Evolutionary conservation across 2,329 filamentous ascomycete genomes (phyloP).

Genomic region (Ceratocystis huliohia): DNA sequence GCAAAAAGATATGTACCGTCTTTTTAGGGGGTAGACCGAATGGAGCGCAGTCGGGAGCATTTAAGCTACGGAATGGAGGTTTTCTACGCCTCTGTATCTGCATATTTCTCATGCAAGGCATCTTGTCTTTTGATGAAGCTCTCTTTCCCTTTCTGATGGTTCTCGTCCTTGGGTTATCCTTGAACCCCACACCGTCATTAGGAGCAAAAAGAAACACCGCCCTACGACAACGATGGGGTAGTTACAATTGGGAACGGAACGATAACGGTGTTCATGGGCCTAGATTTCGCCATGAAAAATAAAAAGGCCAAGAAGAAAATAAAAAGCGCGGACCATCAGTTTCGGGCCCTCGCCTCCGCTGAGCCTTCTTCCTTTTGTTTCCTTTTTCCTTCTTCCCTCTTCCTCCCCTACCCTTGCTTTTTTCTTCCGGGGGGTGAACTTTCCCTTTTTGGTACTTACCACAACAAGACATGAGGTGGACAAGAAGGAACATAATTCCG

Average conservation of each 20-base stretch:
- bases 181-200: too few relatives aligned
- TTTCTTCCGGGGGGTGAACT: neutral
- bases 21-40: neutral
- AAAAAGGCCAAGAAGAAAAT: neutral
- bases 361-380: neutral
- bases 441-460: neutral
- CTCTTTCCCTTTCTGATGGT: too few relatives aligned
- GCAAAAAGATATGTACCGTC: neutral
- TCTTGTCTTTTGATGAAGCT: neutral
- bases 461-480: neutral
- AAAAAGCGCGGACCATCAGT: slow-evolving; percentile 7
- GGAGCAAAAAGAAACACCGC: too few relatives aligned
- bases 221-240: too few relatives aligned
- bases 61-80: too few relatives aligned
- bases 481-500: neutral
- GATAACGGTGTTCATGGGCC: too few relatives aligned
- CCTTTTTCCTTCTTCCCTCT: neutral
- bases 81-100: too few relatives aligned
- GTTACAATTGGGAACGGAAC: too few relatives aligned
- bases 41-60: neutral
- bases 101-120: too few relatives aligned
- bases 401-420: neutral
- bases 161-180: too few relatives aligned
- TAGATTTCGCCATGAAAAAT: neutral
- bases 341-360: slow-evolving; percentile 5